Base-by-base conservation (phyloP, 257 asterid species). In the Salvia miltiorrhiza region DNA sequence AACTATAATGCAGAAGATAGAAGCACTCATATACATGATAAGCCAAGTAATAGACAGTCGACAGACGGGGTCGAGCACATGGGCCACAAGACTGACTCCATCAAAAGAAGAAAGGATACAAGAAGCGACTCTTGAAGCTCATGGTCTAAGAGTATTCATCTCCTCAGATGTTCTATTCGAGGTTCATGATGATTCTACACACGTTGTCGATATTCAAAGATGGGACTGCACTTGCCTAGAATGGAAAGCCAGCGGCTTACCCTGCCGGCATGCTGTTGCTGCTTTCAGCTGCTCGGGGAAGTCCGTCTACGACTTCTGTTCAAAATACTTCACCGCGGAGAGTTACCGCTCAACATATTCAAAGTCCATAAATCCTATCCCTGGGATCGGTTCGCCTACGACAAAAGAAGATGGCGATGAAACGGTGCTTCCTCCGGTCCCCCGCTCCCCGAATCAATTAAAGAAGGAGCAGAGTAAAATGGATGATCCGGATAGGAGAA, bases 141-240 rank as follows among this genome's bases (percentile, higher is more conserved):
- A 69, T 3, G 81, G 86, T 30, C 77, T 89, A 57, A 81, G 85
- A 57, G 95, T 92, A 64, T 81, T 92, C 48, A 79, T 85, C 73
- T 90, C 98, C 19, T 90, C 98, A 2, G 94, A 86, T 54, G 80
- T 78, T 67, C 66, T 87, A 47, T 88, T 82, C 40, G 98, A 90
- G 88, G 98, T 92, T 57, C 98, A 92, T 41, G 98, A 92, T 66
- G 94, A 85, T 47, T 85, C 84, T 35, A 84, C 88, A 14, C 96
- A 92, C 47, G 97, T 90, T 0, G 97, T 92, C 58, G 73, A 92
- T 76, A 78, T 86, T 67, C 89, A 80, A 69, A 88, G 71, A 49
- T 72, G 63, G 75, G 93, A 87, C 37, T 92, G 98, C 82, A 87
- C 95, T 54, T 92, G 98, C 82, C 80, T 88, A 11, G 91, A 83